Evolutionary conservation across 2,329 filamentous ascomycete genomes (phyloP).

Genomic region (Trichoderma harzianum): DNA sequence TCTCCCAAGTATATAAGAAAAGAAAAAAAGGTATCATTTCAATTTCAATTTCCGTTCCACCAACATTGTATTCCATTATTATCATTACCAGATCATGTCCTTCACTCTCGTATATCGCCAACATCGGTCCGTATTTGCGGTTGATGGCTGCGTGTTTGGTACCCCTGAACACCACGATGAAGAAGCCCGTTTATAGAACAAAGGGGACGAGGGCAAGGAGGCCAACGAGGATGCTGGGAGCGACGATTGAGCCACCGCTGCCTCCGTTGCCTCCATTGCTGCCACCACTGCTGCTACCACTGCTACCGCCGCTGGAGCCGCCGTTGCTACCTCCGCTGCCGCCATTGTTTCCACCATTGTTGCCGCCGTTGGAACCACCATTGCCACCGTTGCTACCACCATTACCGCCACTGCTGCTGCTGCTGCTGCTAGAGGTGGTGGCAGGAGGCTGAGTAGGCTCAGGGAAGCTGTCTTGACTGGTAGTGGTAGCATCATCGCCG

Average conservation of each 20-base stretch:
- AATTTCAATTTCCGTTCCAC: background rate
- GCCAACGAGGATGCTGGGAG: slow-evolving; percentile 25
- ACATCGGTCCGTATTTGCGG: background rate
- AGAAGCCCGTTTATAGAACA: slow-evolving; percentile 22
- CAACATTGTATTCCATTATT: background rate
- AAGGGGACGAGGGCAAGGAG: slow-evolving; percentile 27
- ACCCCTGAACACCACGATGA: too few relatives aligned
- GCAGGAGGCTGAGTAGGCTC: background rate
- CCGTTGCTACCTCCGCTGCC: background rate
- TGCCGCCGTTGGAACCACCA: background rate
- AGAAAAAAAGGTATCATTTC: slow-evolving; percentile 9
- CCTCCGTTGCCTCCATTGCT: background rate
- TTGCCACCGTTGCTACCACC: background rate
- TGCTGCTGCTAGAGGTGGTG: background rate
- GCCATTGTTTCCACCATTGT: background rate
- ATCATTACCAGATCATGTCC: background rate
- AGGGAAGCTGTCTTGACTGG: background rate
- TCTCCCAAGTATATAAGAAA: background rate
- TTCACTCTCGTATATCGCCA: background rate
- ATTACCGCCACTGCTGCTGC: background rate
- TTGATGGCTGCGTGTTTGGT: background rate
- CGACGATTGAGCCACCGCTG: slow-evolving; percentile 6
- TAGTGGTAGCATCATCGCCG: background rate
- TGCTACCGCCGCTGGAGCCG: background rate
- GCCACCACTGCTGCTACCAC: background rate